Percentiles rank a stretch among this genome's conserved stretches.
phyloP scores from a whole-genome alignment of 768 basidiomycete genomes.

The Phylloporus arenicola region DNA sequence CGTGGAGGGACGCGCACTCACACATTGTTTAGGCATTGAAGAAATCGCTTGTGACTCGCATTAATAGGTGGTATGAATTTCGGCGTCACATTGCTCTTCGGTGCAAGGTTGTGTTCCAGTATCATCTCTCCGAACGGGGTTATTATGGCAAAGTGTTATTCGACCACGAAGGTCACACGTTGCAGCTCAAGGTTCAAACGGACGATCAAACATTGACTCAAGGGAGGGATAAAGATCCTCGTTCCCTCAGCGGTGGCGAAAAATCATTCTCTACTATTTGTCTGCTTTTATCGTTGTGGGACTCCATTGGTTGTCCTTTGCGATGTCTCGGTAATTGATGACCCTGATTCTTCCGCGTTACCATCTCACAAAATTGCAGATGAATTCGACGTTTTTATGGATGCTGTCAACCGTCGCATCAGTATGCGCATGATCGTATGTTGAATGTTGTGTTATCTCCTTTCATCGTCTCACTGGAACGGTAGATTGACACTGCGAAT shows the following conservation, averaged over 20 bases:
- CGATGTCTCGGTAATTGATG: constrained; percentile 71
- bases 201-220: constrained; percentile 70
- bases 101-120: constrained; percentile 77
- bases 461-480: constrained; percentile 4
- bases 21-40: constrained; percentile 51
- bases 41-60: constrained; percentile 58
- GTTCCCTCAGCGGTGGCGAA: constrained; percentile 87
- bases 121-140: constrained; percentile 78
- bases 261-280: constrained; percentile 97
- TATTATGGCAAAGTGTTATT: constrained; percentile 89
- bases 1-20: constrained; percentile 5
- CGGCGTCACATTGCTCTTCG: constrained; percentile 84
- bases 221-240: constrained; percentile 75
- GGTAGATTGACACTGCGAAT: constrained; percentile 84
- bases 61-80: constrained; percentile 80
- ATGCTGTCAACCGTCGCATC: constrained; percentile 84
- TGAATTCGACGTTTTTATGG: constrained; percentile 99
- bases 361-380: constrained; percentile 41
- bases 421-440: constrained; percentile 93
- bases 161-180: constrained; percentile 61
- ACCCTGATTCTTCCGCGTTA: not conserved
- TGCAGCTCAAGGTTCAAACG: constrained; percentile 76
- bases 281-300: constrained; percentile 91
- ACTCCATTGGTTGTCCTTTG: constrained; percentile 89
- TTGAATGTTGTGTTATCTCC: not conserved